A percentile compares a stretch with the other conserved stretches of the same genome.
Evolutionary conservation across 2,329 filamentous ascomycete genomes (phyloP).

Genomic region (Talaromyces sp.): DNA sequence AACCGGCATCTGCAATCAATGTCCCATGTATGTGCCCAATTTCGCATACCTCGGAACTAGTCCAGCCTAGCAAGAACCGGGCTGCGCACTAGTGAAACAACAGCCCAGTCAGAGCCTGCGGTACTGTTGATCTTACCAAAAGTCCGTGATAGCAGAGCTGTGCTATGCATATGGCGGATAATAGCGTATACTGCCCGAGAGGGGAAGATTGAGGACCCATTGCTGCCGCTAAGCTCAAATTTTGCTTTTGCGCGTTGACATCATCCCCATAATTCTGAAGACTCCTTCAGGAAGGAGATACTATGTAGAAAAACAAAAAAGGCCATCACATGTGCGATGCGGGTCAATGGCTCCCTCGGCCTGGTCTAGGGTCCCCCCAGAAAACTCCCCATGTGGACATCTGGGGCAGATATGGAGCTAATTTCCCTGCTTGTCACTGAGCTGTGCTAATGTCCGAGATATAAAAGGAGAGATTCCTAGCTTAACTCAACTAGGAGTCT

Average conservation of each 20-base stretch:
- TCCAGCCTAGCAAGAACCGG: constrained; percentile 8
- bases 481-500: background rate
- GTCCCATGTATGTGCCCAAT: background rate
- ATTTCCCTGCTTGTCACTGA: background rate
- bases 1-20: background rate
- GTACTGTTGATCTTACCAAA: constrained; percentile 11
- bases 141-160: constrained; percentile 1
- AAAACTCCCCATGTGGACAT: constrained; percentile 9
- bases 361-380: constrained; percentile 1
- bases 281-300: background rate
- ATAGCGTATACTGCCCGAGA: constrained; percentile 7
- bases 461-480: constrained; percentile 12
- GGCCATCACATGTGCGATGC: constrained; percentile 15
- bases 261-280: constrained; percentile 3
- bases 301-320: background rate
- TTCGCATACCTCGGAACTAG: constrained; percentile 6
- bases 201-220: constrained; percentile 9
- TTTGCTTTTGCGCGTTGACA: constrained; percentile 12
- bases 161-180: constrained; percentile 1
- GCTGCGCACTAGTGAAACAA: constrained; percentile 1
- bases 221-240: constrained; percentile 4
- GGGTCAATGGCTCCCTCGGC: constrained; percentile 13
- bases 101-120: constrained; percentile 7
- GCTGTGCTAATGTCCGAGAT: background rate
- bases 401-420: constrained; percentile 6